phyloP scores from a whole-genome alignment of 257 asterid genomes.

The Verbascum thapsus region DNA sequence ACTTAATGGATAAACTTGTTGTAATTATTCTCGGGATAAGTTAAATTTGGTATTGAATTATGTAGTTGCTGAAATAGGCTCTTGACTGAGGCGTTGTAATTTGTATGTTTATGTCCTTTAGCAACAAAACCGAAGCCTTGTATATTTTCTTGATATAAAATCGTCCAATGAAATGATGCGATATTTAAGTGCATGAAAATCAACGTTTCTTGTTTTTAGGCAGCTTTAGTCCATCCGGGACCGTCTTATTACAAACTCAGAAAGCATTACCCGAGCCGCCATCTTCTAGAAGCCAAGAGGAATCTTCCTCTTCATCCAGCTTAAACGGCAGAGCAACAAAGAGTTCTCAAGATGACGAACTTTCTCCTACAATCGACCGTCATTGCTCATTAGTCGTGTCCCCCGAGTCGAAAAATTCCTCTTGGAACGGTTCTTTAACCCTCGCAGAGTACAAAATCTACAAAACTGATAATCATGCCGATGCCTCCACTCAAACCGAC shows the following conservation, averaged over 20 bases:
- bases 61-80: no score
- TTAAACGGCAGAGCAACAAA: slow-evolving; percentile 66
- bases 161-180: not conserved
- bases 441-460: slow-evolving; percentile 78
- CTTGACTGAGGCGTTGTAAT: not conserved
- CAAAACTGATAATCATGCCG: slow-evolving; percentile 70
- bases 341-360: slow-evolving; percentile 73
- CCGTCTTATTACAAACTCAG: slow-evolving; percentile 52
- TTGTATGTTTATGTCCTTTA: no score
- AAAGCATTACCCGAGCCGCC: slow-evolving; percentile 84
- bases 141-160: not conserved
- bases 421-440: slow-evolving; percentile 75
- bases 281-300: slow-evolving; percentile 82
- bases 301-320: slow-evolving; percentile 84
- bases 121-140: no score
- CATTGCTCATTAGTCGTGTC: slow-evolving; percentile 31
- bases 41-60: slow-evolving; percentile 1
- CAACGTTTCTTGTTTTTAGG: slow-evolving; percentile 41
- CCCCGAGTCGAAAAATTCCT: slow-evolving; percentile 70
- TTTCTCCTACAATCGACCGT: slow-evolving; percentile 23
- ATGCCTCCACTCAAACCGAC: slow-evolving; percentile 97
- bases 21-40: not conserved
- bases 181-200: not conserved
- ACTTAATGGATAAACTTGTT: slow-evolving; percentile 14
- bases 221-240: slow-evolving; percentile 65